Evolutionary conservation across 306 rosid species (phyloP), one percentile per base, ranked within the genome.

Genomic region (Sechiopsis laciniata): DNA sequence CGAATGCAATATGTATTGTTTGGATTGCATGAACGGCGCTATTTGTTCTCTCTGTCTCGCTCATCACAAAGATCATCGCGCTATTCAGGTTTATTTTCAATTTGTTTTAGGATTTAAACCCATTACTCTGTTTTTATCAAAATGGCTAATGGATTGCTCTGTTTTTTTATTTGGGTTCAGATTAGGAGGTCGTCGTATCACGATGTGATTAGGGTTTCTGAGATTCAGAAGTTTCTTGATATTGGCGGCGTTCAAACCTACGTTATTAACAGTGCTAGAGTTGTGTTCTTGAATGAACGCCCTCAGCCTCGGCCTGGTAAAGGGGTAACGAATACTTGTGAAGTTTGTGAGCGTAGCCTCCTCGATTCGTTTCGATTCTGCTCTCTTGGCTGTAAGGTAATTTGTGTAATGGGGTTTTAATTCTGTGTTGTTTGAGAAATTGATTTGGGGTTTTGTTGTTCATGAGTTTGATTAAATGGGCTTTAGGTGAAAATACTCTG

Each of bases 341-440:
- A 95, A 82, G 99, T 91, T 83, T 95, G 99, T 55, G 95, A 91
- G 61, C 96, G 99, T 15, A 95, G 99, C 77, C 99, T 95, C 51
- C 93, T 95, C 1, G 99, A 95, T 77, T 87, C 99, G 19, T 95
- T 79, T 82, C 83, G 96, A 9, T 95, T 95, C 83, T 95, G 97
- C 81, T 95, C 99, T 66, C 97, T 95, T 6, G 99, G 99, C 45
- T 95, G 99, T 89, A 95, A 95, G 99, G 99, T 95, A n/a, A n/a
- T n/a, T n/a, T n/a, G n/a, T n/a, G n/a, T n/a, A n/a, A n/a, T n/a
- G n/a, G n/a, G n/a, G n/a, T n/a, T n/a, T n/a, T n/a, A n/a, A n/a
- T n/a, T n/a, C n/a, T n/a, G n/a, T n/a, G 29, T 26, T 26, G 29
- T 1, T 26, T 26, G 29, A 26, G 29, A 26, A 26, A 26, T 26